Base-by-base conservation (phyloP, 2,329 filamentous ascomycete genomes). In the Alternaria conjuncta region DNA sequence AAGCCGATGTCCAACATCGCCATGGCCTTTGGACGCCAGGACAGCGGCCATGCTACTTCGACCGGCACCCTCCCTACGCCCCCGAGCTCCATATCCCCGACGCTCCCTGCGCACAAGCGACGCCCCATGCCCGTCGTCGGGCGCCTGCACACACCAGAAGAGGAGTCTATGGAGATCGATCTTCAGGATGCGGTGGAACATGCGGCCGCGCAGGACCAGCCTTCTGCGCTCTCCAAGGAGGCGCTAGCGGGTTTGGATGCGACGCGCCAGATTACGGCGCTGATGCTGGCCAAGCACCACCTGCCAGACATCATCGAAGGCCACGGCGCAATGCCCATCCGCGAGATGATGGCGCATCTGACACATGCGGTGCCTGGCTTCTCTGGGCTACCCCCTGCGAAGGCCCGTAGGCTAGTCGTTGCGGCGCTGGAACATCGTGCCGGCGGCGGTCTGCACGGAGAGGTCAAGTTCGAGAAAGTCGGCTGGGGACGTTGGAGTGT, bases 401-500 rank as follows among this genome's bases (percentile, higher is more conserved):
- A 97, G 84, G 94, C 96, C 47, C 89, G 96, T 73, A 89, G 95
- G 79, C 84, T 98, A 63, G 94, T 98, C 6, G 95, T 97, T n/a
- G 92, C 91, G 63, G 95, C 94, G 64, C 83, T 98, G 70, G 95
- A 98, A 82, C 92, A 92, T 72, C 90, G 92, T 72, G 84, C 84
- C n/a, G 85, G 82, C 50, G 86, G 85, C 59, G 86, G 85, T 51
- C 78, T 87, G 65, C 85, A 90, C 66, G 90, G 90, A 69, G 90
- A 93, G 71, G 90, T 96, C 73, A 86, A 90, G 76, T 98, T 97
- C 77, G 92, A 96, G 80, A 98, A 98, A 85, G 93, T 97, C 63
- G 95, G 95, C 76, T 98, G 95, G 95, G 96, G 96, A 63, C 89
- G 94, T 70, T 99, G 95, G 95, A 92, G 96, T 80, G 96, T 78